Evolutionary conservation across 352 stramenopile genomes (phyloP), one percentile per base, ranked within the genome.

Genomic region (Saprolegnia parasitica): DNA sequence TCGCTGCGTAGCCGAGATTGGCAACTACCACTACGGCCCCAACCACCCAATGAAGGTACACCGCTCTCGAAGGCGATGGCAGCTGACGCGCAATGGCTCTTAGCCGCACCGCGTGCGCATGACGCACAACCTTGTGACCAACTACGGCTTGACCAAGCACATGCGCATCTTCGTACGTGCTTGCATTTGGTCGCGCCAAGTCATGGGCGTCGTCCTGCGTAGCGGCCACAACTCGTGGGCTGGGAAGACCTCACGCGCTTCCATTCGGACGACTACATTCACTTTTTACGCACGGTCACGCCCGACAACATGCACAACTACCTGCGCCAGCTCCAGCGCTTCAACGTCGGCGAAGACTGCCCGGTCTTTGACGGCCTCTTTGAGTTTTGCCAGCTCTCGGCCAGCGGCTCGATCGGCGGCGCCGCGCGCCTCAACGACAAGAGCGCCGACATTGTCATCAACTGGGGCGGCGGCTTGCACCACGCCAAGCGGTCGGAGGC

Each of bases 321-420:
- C 78, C 76, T 93, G 57, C 85, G 91, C 26, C 93, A 98, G 78
- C 78, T 98, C 5, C 91, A 98, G 73, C 84, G 87, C 46, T 93
- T 99, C 78, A 99, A 99, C 73, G 96, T 99, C n/a, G 97, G 97
- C 67, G 97, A 99, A 72, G 98, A 99, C 77, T 99, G 98, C 76
- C 98, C 98, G 0, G 97, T 99, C 0, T 99, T 99, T 78, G 97
- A 99, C 76, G 98, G 97, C 9, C 76, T 99, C 20, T 99, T 98
- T 74, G 97, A 99, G 77, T 99, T 99, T 77, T 99, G 95, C 73
- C 96, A 99, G 74, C 83, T 99, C 21, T 99, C 98, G 75, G 97
- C 97, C 2, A 97, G 85, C 24, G 97, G 93, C 29, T 98, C 90
- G 10, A 99, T 99, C 73, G 93, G 95, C 42, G 97, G 97, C 46